Base-by-base conservation (phyloP, 495 filamentous ascomycete species). In the Amphirosellinia nigrospora region DNA sequence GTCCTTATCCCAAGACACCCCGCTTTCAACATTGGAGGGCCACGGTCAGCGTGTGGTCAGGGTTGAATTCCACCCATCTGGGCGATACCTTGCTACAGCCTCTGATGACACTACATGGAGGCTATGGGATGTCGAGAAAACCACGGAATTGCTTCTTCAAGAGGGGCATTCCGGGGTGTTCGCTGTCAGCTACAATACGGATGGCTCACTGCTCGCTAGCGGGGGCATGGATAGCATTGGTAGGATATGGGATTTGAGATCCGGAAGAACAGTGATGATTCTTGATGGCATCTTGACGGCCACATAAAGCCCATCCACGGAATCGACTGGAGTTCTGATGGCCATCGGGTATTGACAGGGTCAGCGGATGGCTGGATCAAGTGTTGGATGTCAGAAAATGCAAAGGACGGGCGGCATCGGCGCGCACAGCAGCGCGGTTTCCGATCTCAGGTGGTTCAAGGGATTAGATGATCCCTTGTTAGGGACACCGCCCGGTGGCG, bases 51-150 rank as follows among this genome's bases (percentile, higher is more conserved):
- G 96, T 61, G 95, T 98, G 38, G 94, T 92, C 70, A 88, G 96
- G 65, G 90, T 96, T 48, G 96, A 97, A 71, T 96, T 98, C 76
- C 96, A 99, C 72, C 96, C 96, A 0, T 96, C 93, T 4, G 95
- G 96, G 21, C 85, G 86, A 66, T 98, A 95, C 74, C 86, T 98
- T 28, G 96, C 96, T 1, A 97, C 94, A 0, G 96, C 96, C 1
- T 97, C 94, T 1, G 95, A 93, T 74, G 96, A 99, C 77, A 98
- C 94, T 4, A 97, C 95, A 0, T 99, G 96, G 96, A 89, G 96
- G 30, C 80, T 99, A 66, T 99, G 96, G 96, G 96, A 99, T 75
- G 87, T 98, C 0, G 88, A 92, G 64, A 95, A 90, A 1, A 91
- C 87, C 0, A 90, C 90, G 3, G 94, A 98, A 73, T 83, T 99